Evolutionary conservation across 441 rosid genomes (phyloP).

Genomic region (Gossypium davidsonii): DNA sequence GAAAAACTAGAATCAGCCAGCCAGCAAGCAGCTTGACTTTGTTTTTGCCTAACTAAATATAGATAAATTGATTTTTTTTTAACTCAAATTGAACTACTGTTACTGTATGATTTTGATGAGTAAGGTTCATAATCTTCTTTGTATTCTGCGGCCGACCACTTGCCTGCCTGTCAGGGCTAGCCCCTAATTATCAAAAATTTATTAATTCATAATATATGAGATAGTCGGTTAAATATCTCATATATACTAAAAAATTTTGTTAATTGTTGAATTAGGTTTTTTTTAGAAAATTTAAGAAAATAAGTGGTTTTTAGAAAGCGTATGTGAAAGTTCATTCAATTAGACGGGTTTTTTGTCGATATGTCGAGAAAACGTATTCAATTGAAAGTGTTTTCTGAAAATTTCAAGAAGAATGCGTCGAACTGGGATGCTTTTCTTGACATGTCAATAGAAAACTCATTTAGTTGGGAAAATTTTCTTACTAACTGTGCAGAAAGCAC

Average conservation of each 20-base stretch:
- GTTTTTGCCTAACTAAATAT: background rate
- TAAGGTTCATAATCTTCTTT: background rate
- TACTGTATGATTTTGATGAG: background rate
- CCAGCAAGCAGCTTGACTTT: background rate
- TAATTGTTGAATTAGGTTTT: no score
- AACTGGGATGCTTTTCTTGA: rapidly evolving
- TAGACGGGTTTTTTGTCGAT: rapidly evolving
- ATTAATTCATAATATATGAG: background rate
- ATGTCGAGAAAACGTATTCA: rapidly evolving
- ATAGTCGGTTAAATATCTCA: background rate
- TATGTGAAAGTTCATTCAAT: no score
- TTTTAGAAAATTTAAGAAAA: no score
- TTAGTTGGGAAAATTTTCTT: rapidly evolving
- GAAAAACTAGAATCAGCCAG: background rate
- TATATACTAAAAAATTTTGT: no score
- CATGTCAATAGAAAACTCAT: no score
- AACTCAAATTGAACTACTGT: background rate
- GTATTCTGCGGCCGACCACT: background rate
- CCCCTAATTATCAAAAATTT: background rate
- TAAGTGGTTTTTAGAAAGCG: rapidly evolving
- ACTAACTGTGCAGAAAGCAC: rapidly evolving
- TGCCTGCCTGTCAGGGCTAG: background rate
- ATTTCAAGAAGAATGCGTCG: rapidly evolving
- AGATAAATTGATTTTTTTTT: background rate
- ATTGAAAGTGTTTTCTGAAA: rapidly evolving